phyloP scores from a whole-genome alignment of 345 rosid genomes.

The Citrus inodora region DNA sequence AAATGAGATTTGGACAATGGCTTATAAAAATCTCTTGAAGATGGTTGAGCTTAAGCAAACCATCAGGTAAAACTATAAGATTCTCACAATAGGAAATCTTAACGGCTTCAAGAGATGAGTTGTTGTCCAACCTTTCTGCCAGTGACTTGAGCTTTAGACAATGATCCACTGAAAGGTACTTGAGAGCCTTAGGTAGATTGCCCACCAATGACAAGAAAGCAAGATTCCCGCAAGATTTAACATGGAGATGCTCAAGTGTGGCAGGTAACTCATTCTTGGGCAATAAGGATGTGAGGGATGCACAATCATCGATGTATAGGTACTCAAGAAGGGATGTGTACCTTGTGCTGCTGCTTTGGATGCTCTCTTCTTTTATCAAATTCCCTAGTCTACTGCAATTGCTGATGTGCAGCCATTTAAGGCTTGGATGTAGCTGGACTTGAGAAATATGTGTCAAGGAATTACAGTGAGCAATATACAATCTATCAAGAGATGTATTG shows the following conservation, averaged over 20 bases:
- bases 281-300: not conserved
- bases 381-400: not conserved
- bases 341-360: too few species aligned
- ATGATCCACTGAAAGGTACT: not conserved
- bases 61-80: not conserved
- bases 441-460: not conserved
- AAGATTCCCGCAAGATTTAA: not conserved
- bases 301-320: not conserved
- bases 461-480: not conserved
- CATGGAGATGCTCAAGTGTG: not conserved
- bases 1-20: not conserved
- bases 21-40: not conserved
- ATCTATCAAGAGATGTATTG: not conserved
- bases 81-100: not conserved
- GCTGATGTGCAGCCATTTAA: not conserved
- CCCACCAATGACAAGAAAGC: not conserved
- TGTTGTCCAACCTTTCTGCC: not conserved
- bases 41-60: not conserved
- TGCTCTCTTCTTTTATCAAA: not conserved
- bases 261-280: not conserved
- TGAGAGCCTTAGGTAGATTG: not conserved
- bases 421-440: not conserved
- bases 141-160: conserved; percentile 6
- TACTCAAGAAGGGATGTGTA: not conserved
- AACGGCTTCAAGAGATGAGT: not conserved